Percentiles rank a stretch among this genome's conserved stretches.
Conservation (phyloP, 768 basidiomycete species). For the Hirschioporus abietinus region DNA sequence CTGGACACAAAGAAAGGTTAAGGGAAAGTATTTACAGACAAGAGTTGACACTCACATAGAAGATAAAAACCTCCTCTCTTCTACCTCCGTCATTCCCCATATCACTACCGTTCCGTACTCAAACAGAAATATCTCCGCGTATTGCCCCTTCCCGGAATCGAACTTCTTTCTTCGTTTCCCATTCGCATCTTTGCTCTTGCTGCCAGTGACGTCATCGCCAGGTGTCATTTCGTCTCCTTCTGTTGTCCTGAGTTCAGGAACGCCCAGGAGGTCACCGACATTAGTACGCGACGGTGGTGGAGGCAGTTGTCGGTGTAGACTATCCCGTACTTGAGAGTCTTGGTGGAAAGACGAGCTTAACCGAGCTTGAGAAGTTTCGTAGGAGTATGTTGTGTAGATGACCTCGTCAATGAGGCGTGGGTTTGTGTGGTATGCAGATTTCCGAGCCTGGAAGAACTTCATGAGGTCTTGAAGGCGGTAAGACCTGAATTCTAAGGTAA, state of each 20-base stretch:
- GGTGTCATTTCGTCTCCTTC: constrained; percentile 15
- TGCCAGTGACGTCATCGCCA: constrained; percentile 11
- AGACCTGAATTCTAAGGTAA: constrained; percentile 45
- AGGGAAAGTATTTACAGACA: background rate
- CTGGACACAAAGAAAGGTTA: constrained; percentile 33
- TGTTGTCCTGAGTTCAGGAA: constrained; percentile 53
- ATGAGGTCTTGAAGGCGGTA: constrained; percentile 85
- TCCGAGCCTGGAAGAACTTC: constrained; percentile 85
- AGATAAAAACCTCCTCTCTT: constrained; percentile 85
- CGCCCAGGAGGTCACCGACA: constrained; percentile 73
- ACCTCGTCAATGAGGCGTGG: constrained; percentile 87
- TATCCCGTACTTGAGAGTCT: constrained; percentile 22
- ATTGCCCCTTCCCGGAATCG: constrained; percentile 45
- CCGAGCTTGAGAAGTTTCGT: constrained; percentile 43
- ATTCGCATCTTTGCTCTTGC: constrained; percentile 27
- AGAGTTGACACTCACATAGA: constrained; percentile 62
- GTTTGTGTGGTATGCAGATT: constrained; percentile 77
- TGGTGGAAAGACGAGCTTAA: constrained; percentile 24
- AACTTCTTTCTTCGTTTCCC: constrained; percentile 60
- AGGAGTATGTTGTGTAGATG: constrained; percentile 89
- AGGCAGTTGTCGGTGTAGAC: constrained; percentile 14
- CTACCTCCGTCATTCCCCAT: constrained; percentile 95
- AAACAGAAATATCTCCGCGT: constrained; percentile 90
- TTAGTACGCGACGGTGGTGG: constrained; percentile 15
- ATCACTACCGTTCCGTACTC: constrained; percentile 93